A percentile compares a stretch with the other conserved stretches of the same genome.
These are phyloP conservation scores for Toxicodendron radicans DNA, from an alignment of 345 rosid genomes.

Conservation along the genomic window DNA sequence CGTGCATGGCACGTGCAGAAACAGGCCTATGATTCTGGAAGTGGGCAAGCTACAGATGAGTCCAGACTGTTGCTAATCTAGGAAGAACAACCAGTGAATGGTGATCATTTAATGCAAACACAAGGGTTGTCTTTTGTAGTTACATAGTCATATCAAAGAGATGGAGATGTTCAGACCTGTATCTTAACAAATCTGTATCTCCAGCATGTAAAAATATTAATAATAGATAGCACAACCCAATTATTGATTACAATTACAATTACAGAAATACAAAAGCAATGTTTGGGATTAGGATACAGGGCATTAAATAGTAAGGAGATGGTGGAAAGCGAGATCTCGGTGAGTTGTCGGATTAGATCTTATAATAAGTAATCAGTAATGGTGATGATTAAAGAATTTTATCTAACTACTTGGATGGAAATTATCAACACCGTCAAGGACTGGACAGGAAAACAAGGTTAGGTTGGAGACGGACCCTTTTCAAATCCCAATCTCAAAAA, in stretches of 20 bases:
- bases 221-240: too few relatives aligned
- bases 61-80: neutral
- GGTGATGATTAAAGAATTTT: neutral
- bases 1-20: neutral
- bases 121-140: slow-evolving; percentile 2
- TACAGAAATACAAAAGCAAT: too few relatives aligned
- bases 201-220: too few relatives aligned
- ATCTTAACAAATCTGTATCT: too few relatives aligned
- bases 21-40: neutral
- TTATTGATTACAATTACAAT: too few relatives aligned
- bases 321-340: slow-evolving; percentile 13
- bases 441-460: neutral
- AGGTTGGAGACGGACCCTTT: neutral
- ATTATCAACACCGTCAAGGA: neutral
- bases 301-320: neutral
- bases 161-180: neutral
- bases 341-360: slow-evolving; percentile 5
- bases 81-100: neutral
- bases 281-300: neutral
- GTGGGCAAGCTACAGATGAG: neutral
- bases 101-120: slow-evolving; percentile 10
- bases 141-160: neutral
- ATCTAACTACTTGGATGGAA: too few relatives aligned
- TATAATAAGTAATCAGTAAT: neutral
- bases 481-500: neutral